Evolutionary conservation across 495 filamentous ascomycete genomes (phyloP).

Genomic region (Neurospora sp.): DNA sequence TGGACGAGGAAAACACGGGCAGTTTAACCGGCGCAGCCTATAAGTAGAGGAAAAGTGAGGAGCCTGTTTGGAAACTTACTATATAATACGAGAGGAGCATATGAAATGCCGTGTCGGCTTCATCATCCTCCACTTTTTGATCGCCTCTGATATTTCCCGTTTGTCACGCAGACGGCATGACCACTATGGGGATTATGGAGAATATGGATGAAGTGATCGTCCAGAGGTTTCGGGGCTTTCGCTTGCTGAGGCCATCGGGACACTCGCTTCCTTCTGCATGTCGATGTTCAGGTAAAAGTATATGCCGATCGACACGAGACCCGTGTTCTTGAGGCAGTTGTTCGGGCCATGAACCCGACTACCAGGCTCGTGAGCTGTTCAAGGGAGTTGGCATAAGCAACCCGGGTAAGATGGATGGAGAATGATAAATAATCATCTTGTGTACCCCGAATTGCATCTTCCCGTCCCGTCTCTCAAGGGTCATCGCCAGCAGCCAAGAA

Average conservation of each 20-base stretch:
- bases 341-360: not conserved
- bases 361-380: not conserved
- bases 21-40: not conserved
- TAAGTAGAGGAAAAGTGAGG: not conserved
- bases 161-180: not conserved
- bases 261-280: not conserved
- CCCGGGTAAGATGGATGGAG: not conserved
- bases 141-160: not conserved
- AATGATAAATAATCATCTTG: not conserved
- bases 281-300: not conserved
- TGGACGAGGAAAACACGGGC: not conserved
- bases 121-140: not conserved
- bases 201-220: not conserved
- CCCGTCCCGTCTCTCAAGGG: not conserved
- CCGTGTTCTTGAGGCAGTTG: not conserved
- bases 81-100: not conserved
- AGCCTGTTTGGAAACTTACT: not conserved
- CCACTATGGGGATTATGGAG: not conserved
- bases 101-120: not conserved
- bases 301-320: not conserved
- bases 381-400: not conserved
- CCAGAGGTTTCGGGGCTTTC: not conserved
- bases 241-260: not conserved
- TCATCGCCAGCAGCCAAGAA: not conserved
- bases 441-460: not conserved